These are phyloP conservation scores for Penicillium janthinellum DNA, from an alignment of 2,329 filamentous ascomycete species.

Conservation along the genomic window DNA sequence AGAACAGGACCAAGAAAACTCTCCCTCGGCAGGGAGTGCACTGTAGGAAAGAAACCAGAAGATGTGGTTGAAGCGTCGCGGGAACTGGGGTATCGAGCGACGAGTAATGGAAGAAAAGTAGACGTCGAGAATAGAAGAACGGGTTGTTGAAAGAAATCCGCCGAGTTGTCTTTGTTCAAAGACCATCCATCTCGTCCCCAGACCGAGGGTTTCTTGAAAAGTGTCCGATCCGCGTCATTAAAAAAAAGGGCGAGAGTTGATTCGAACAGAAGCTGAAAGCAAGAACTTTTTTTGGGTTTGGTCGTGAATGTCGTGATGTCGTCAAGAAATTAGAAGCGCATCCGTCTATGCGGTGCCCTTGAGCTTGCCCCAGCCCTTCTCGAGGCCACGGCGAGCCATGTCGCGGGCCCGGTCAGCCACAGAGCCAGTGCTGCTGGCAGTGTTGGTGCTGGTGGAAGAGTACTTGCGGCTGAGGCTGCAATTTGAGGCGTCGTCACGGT, in stretches of 20 bases:
- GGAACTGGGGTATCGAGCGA: slow-evolving; percentile 17
- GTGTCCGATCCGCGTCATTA: slow-evolving; percentile 11
- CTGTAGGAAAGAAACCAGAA: background rate
- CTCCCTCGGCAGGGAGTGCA: background rate
- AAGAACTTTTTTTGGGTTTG: slow-evolving; percentile 30
- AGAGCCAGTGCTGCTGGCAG: slow-evolving; percentile 40
- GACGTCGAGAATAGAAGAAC: slow-evolving; percentile 1
- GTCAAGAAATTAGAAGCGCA: slow-evolving; percentile 15
- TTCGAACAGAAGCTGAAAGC: slow-evolving; percentile 8
- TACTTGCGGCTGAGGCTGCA: slow-evolving; percentile 39
- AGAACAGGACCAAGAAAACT: slow-evolving; percentile 7
- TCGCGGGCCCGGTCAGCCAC: slow-evolving; percentile 38
- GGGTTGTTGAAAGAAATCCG: slow-evolving; percentile 3
- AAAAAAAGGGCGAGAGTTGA: slow-evolving; percentile 3
- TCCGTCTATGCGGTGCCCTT: slow-evolving; percentile 35
- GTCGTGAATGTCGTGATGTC: slow-evolving; percentile 27
- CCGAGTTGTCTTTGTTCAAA: background rate
- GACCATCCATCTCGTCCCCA: slow-evolving; percentile 1
- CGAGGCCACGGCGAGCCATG: slow-evolving; percentile 39
- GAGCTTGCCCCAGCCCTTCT: slow-evolving; percentile 46
- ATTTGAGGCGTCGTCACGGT: slow-evolving; percentile 29
- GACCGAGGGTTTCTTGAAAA: background rate
- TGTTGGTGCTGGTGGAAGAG: slow-evolving; percentile 39
- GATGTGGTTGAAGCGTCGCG: slow-evolving; percentile 3
- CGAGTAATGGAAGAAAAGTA: background rate